Conservation (phyloP, 306 rosid species). For the Ammopiptanthus mongolicus region DNA sequence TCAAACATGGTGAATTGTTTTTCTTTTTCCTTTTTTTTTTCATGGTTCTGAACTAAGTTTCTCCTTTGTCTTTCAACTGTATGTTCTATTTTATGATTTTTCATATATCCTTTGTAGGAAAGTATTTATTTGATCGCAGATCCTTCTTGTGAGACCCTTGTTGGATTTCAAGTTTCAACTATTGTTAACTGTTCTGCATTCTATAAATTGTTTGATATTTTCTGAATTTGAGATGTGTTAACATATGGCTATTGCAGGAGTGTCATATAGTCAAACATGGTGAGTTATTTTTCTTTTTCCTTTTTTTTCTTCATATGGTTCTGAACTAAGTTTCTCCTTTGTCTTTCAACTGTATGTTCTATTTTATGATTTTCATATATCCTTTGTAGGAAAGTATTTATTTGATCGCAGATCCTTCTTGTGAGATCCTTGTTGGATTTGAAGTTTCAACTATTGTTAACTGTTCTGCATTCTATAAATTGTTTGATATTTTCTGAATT, state of each 20-base stretch:
- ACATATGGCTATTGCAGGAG: slow-evolving; percentile 45
- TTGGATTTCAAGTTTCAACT: neutral
- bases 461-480: neutral
- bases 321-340: slow-evolving; percentile 4
- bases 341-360: neutral
- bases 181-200: neutral
- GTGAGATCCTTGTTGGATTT: neutral
- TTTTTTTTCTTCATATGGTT: no score
- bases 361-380: neutral
- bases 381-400: neutral
- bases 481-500: neutral
- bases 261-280: no score
- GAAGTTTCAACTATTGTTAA: neutral
- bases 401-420: neutral
- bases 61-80: neutral
- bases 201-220: neutral
- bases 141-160: neutral
- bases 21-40: neutral
- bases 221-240: neutral
- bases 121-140: neutral
- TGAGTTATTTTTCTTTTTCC: no score
- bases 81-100: neutral
- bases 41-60: neutral
- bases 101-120: neutral
- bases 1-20: slow-evolving; percentile 55